Base-by-base conservation (phyloP, 1,139 yeast species). In the Yamadazyma mexicana region DNA sequence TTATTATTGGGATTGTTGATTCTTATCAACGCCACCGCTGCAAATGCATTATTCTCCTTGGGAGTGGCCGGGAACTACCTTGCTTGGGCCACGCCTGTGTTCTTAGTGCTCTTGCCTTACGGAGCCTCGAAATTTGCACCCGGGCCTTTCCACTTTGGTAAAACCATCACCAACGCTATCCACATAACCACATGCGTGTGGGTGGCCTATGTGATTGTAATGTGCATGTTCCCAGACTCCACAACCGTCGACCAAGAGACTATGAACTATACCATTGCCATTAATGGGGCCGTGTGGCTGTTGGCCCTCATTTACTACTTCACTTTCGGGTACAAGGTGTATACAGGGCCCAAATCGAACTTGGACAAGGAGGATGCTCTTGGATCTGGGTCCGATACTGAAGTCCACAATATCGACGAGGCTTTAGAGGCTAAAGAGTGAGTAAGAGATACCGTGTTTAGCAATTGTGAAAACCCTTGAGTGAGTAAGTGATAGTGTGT, bases 141-240 rank as follows among this genome's bases (percentile, higher is more conserved):
- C 0, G 91, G 91, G 9, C 73, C 77, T 6, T 83, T 83, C 54
- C 75, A 77, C 56, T 62, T 81, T 47, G 89, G 89, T 23, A 57
- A 62, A 6, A 43, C 59, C 14, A 50, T 69, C 37, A 77, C 84
- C 2, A 69, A 68, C 12, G 36, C 52, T 4, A 49, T 66, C 12
- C 61, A 64, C 42, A 17, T 43, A 17, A 45, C 53, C 7, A 49
- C 69, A 2, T 51, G 56, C n/a, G 27, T 49, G 4, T 66, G 69
- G 69, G 48, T 58, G 12, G 42, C 43, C 2, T 65, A 52, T 46
- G 63, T 63, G 12, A 65, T 73, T 18, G 49, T 65, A 5, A 50
- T 73, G 58, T 52, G 52, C 15, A 69, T 72, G 75, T 66, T 66
- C 55, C 72, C 72, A 1, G 65, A 62, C 43, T 45, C 41, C 10